phyloP scores from a whole-genome alignment of 176 grass and related monocot species.

The Zoysia japonica region DNA sequence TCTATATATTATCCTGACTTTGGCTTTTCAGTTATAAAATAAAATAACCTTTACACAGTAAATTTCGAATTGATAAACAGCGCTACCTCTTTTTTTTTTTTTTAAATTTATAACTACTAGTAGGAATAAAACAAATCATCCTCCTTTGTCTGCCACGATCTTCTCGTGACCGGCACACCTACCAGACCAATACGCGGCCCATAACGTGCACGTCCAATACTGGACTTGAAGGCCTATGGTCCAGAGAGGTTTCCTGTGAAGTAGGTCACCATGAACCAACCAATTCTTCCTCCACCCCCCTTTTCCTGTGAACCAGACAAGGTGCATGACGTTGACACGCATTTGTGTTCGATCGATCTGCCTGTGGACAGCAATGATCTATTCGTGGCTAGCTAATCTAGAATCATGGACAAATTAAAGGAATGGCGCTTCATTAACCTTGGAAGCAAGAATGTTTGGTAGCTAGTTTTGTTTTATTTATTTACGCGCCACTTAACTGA shows the following conservation, averaged over 20 bases:
- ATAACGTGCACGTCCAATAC: constrained; percentile 32
- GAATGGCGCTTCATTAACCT: background rate
- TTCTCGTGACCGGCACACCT: constrained; percentile 37
- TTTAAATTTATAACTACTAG: background rate
- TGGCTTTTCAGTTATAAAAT: too few species aligned
- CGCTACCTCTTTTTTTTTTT: background rate
- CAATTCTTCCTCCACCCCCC: too few species aligned
- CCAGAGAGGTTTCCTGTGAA: constrained; percentile 25
- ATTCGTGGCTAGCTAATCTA: background rate
- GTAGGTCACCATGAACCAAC: constrained; percentile 18
- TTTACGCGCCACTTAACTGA: background rate
- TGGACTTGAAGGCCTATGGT: constrained; percentile 23
- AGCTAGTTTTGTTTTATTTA: background rate
- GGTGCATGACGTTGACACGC: constrained; percentile 31
- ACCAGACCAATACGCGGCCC: constrained; percentile 26
- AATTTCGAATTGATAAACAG: background rate
- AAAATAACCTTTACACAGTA: too few species aligned
- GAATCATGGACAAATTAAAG: constrained; percentile 5
- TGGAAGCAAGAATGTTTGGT: background rate
- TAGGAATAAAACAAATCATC: constrained; percentile 5
- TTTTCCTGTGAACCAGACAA: constrained; percentile 25
- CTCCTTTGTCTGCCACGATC: constrained; percentile 8
- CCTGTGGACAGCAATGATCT: constrained; percentile 15
- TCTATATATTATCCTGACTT: too few species aligned
- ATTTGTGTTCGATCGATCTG: background rate